A percentile compares a stretch with the other conserved stretches of the same genome.
Conservation (phyloP, 805 yeast species). For the Wickerhamiella spandovensis region DNA sequence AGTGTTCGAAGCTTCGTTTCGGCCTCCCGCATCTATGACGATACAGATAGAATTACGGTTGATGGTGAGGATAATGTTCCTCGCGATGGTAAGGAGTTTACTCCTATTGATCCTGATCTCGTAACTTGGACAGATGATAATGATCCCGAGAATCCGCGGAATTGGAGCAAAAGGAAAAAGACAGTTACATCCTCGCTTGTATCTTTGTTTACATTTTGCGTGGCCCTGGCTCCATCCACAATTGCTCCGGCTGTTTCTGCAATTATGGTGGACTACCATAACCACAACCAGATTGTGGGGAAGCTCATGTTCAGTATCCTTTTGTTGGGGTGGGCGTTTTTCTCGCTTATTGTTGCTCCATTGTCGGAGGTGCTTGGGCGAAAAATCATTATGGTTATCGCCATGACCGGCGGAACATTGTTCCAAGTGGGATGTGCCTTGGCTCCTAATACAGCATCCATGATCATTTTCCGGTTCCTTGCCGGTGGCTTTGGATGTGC, state of each 20-base stretch:
- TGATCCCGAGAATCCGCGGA: constrained; percentile 55
- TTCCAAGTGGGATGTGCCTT: constrained; percentile 45
- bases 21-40: constrained; percentile 6
- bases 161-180: constrained; percentile 38
- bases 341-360: constrained; percentile 56
- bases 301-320: constrained; percentile 48
- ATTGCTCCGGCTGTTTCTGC: constrained; percentile 44
- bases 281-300: constrained; percentile 31
- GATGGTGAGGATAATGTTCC: constrained; percentile 19
- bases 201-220: constrained; percentile 40
- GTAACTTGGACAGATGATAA: constrained; percentile 48
- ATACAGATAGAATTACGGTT: constrained; percentile 11
- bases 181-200: constrained; percentile 34
- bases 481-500: constrained; percentile 58
- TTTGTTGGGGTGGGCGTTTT: constrained; percentile 55
- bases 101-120: constrained; percentile 46
- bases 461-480: constrained; percentile 45
- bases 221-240: constrained; percentile 52
- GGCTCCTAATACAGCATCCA: constrained; percentile 39
- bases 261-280: constrained; percentile 34
- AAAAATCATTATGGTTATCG: constrained; percentile 37
- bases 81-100: constrained; percentile 41
- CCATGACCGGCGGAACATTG: constrained; percentile 33
- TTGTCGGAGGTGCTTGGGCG: constrained; percentile 57
- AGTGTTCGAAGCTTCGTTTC: neutral